Evolutionary conservation across 1,139 yeast genomes (phyloP).

Genomic region (Blastobotrys arbuscula): DNA sequence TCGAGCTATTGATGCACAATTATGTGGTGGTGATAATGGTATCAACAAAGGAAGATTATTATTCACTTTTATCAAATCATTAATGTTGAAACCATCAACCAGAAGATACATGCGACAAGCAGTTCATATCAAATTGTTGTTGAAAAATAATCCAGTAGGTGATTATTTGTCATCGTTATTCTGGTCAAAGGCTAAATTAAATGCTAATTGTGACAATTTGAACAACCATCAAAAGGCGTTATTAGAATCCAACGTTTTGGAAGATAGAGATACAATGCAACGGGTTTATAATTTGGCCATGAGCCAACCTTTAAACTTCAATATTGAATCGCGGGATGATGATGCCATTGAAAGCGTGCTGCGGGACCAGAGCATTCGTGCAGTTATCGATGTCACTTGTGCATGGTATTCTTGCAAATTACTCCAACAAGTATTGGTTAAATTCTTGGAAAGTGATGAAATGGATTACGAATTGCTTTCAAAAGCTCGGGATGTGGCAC

Average conservation of each 20-base stretch:
- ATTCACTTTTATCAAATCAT: slow-evolving; percentile 28
- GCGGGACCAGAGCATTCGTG: slow-evolving; percentile 26
- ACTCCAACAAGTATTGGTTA: slow-evolving; percentile 24
- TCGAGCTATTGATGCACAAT: slow-evolving; percentile 37
- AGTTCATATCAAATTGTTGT: slow-evolving; percentile 28
- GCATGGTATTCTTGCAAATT: slow-evolving; percentile 29
- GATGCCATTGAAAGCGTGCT: slow-evolving; percentile 26
- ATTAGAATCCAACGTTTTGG: slow-evolving; percentile 18
- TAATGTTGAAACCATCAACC: slow-evolving; percentile 27
- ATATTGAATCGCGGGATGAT: slow-evolving; percentile 21
- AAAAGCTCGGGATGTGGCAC: slow-evolving; percentile 27
- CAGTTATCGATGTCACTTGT: slow-evolving; percentile 31
- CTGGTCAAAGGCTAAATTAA: slow-evolving; percentile 10
- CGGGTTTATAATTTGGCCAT: slow-evolving; percentile 26
- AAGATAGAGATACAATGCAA: slow-evolving; percentile 22
- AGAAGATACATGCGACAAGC: slow-evolving; percentile 30
- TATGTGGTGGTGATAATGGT: slow-evolving; percentile 35
- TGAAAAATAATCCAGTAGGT: not conserved
- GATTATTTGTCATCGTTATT: slow-evolving; percentile 5
- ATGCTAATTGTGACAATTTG: slow-evolving; percentile 4
- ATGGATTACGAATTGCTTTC: slow-evolving; percentile 22
- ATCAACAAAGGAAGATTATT: slow-evolving; percentile 26
- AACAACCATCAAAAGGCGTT: slow-evolving; percentile 5
- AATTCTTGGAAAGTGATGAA: slow-evolving; percentile 9
- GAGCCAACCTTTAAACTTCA: slow-evolving; percentile 17